Evolutionary conservation across 2,329 filamentous ascomycete genomes (phyloP).

Genomic region (Plenodomus tracheiphilus): DNA sequence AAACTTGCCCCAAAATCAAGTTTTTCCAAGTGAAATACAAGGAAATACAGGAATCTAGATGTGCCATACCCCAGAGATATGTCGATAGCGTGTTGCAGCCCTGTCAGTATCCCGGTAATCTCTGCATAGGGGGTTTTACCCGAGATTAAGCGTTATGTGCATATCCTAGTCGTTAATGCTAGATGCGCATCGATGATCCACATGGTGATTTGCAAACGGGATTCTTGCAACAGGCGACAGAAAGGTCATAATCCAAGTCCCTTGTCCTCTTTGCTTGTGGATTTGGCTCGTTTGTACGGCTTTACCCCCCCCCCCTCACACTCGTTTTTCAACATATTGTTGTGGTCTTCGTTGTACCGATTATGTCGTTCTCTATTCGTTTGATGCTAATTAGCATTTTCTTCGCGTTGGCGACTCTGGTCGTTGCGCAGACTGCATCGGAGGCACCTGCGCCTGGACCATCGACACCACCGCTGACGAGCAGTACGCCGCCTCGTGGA

Average conservation of each 20-base stretch:
- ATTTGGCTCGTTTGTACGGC: too few species aligned
- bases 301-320: too few species aligned
- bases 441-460: conserved; percentile 15
- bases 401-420: conserved; percentile 27
- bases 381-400: conserved; percentile 38
- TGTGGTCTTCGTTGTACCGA: not conserved
- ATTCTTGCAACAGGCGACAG: not conserved
- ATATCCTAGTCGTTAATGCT: conserved; percentile 20
- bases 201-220: conserved; percentile 16
- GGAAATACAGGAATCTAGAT: conserved; percentile 15
- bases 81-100: conserved; percentile 20
- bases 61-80: conserved; percentile 18
- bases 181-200: conserved; percentile 19
- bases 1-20: conserved; percentile 21
- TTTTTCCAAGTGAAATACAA: conserved; percentile 18
- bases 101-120: conserved; percentile 22
- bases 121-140: conserved; percentile 36
- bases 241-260: too few species aligned
- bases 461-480: conserved; percentile 33
- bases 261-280: too few species aligned
- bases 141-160: conserved; percentile 37
- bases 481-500: conserved; percentile 23
- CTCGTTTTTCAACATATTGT: too few species aligned
- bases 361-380: conserved; percentile 12
- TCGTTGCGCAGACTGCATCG: conserved; percentile 34